Percentiles rank a stretch among this genome's conserved stretches.
These are phyloP conservation scores for Xylariaceae sp. DNA, from an alignment of 2,329 filamentous ascomycete species.

Conservation along the genomic window DNA sequence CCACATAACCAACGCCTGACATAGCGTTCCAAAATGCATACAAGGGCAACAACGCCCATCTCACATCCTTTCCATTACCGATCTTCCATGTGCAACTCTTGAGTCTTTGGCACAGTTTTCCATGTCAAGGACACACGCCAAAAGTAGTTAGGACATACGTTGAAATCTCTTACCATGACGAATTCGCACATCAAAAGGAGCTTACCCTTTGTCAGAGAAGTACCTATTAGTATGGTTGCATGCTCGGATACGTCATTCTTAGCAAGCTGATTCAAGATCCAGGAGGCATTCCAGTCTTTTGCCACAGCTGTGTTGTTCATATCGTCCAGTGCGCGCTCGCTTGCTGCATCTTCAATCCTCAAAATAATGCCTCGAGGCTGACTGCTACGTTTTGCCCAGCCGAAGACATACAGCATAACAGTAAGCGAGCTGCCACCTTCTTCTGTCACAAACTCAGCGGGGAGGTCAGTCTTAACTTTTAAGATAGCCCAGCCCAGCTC, in stretches of 20 bases:
- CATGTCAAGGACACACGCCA: too few relatives aligned
- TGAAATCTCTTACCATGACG: not conserved
- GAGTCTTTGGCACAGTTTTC: too few relatives aligned
- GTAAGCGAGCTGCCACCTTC: not conserved
- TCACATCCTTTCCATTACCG: too few relatives aligned
- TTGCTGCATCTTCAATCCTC: not conserved
- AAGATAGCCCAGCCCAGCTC: not conserved
- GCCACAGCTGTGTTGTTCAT: not conserved
- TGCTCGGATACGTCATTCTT: not conserved
- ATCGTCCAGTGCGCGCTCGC: not conserved
- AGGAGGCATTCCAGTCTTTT: not conserved
- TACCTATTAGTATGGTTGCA: not conserved
- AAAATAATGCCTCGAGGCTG: not conserved
- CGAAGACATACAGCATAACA: not conserved
- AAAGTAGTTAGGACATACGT: not conserved
- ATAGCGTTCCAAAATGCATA: too few relatives aligned
- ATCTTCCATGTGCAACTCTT: too few relatives aligned
- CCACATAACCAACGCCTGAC: too few relatives aligned
- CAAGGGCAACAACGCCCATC: too few relatives aligned
- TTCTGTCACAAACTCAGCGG: not conserved
- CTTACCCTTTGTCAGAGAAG: not conserved
- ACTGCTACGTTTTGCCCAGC: not conserved
- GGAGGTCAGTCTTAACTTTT: not conserved
- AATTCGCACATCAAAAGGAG: not conserved
- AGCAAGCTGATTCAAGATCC: not conserved